Percentiles rank a stretch among this genome's conserved stretches.
These are phyloP conservation scores for Thuja plicata DNA, from an alignment of 83 land plant genomes.

Conservation along the genomic window DNA sequence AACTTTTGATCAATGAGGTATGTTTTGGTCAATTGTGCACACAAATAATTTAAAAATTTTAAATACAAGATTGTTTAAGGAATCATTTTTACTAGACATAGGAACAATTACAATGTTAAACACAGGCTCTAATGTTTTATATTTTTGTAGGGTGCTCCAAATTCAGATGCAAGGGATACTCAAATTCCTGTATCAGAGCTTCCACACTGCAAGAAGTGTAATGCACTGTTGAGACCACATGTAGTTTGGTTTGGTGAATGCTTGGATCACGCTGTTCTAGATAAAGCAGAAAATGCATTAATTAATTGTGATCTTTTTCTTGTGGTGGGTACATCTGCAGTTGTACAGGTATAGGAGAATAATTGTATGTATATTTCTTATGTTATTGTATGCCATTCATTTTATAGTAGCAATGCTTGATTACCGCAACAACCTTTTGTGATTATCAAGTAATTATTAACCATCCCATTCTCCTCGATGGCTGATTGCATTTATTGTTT, in stretches of 20 bases:
- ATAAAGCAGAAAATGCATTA: constrained; percentile 32
- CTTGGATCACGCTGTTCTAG: constrained; percentile 28
- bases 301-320: constrained; percentile 43
- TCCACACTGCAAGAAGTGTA: constrained; percentile 49
- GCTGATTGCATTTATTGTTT: background rate
- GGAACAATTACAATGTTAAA: background rate
- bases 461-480: background rate
- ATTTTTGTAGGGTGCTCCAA: constrained; percentile 45
- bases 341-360: constrained; percentile 37
- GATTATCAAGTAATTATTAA: background rate
- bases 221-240: constrained; percentile 56
- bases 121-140: background rate
- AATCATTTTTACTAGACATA: background rate
- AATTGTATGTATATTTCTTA: background rate
- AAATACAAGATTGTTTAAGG: background rate
- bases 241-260: constrained; percentile 66
- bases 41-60: background rate
- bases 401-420: background rate
- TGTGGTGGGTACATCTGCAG: constrained; percentile 58
- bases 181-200: constrained; percentile 39
- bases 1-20: background rate
- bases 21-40: background rate
- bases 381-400: background rate
- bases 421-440: background rate
- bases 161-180: constrained; percentile 21